These are phyloP conservation scores for Solanum bulbocastanum DNA, from an alignment of 257 asterid species.

Conservation along the genomic window DNA sequence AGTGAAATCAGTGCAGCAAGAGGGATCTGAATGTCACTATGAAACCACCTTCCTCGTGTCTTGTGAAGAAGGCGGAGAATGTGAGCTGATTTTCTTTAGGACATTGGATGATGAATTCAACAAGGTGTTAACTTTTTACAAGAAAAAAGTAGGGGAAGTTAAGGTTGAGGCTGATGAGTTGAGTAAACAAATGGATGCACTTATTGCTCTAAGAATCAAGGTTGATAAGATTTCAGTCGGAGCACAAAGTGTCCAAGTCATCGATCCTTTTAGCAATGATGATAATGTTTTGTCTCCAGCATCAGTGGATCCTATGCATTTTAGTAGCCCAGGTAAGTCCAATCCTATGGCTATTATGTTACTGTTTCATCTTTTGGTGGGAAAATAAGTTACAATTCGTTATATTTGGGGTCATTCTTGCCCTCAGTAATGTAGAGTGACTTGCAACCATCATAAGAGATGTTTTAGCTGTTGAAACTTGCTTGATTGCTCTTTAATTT, in stretches of 20 bases:
- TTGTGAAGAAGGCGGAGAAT: conserved; percentile 51
- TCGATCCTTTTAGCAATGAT: not conserved
- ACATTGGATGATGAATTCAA: conserved; percentile 59
- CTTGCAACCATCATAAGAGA: not conserved
- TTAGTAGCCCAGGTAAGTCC: conserved; percentile 29
- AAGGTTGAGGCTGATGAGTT: conserved; percentile 41
- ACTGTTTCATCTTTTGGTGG: not conserved
- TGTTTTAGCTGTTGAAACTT: not conserved
- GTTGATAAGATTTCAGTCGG: conserved; percentile 38
- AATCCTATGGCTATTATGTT: not conserved
- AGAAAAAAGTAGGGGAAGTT: conserved; percentile 35
- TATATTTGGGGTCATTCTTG: too few species aligned
- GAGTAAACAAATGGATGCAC: conserved; percentile 75
- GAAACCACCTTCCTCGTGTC: conserved; percentile 61
- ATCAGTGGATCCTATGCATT: conserved; percentile 25
- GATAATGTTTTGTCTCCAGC: conserved; percentile 15
- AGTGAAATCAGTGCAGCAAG: conserved; percentile 28
- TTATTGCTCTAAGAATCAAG: conserved; percentile 61
- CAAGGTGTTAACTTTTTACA: conserved; percentile 47
- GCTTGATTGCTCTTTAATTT: not conserved
- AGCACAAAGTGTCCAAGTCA: not conserved
- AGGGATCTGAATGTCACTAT: conserved; percentile 20
- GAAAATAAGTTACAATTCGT: not conserved
- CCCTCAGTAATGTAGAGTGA: not conserved
- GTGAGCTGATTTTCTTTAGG: conserved; percentile 46